Evolutionary conservation across 345 rosid species (phyloP).

Genomic region (Populus tremula): DNA sequence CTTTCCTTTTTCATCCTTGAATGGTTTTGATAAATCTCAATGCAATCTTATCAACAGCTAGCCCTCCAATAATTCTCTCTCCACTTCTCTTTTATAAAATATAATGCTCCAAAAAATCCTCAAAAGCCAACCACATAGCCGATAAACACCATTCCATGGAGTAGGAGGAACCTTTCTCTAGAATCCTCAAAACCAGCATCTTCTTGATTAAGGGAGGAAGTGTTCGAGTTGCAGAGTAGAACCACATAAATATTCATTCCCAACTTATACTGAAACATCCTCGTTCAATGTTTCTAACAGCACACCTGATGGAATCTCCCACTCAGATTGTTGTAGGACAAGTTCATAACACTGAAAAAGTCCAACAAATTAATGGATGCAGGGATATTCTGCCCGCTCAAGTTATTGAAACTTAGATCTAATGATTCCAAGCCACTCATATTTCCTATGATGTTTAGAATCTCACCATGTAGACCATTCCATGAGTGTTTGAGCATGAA

Average conservation of each 20-base stretch:
- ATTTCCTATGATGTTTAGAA: slow-evolving; percentile 12
- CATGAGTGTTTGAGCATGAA: slow-evolving; percentile 12
- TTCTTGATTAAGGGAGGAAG: background rate
- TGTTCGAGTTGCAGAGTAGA: background rate
- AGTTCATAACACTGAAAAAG: slow-evolving; percentile 1
- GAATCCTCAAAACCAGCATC: background rate
- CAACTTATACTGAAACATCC: slow-evolving; percentile 17
- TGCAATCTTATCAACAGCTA: too few species aligned
- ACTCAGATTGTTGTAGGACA: slow-evolving; percentile 18
- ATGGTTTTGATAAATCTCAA: too few species aligned
- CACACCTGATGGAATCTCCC: slow-evolving; percentile 20
- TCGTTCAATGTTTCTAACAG: slow-evolving; percentile 22
- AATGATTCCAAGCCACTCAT: slow-evolving; percentile 6
- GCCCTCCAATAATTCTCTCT: too few species aligned
- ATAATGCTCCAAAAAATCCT: too few species aligned
- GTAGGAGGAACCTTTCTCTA: too few species aligned
- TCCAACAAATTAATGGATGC: slow-evolving; percentile 15
- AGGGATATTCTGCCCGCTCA: slow-evolving; percentile 7
- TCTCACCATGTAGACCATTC: slow-evolving; percentile 9
- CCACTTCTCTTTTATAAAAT: too few species aligned
- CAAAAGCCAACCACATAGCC: too few species aligned
- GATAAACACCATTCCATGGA: too few species aligned
- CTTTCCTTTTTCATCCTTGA: too few species aligned
- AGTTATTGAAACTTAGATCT: slow-evolving; percentile 16
- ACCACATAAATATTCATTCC: slow-evolving; percentile 26